These are phyloP conservation scores for Trichoderma asperellum DNA, from an alignment of 2,329 filamentous ascomycete species.

Conservation along the genomic window DNA sequence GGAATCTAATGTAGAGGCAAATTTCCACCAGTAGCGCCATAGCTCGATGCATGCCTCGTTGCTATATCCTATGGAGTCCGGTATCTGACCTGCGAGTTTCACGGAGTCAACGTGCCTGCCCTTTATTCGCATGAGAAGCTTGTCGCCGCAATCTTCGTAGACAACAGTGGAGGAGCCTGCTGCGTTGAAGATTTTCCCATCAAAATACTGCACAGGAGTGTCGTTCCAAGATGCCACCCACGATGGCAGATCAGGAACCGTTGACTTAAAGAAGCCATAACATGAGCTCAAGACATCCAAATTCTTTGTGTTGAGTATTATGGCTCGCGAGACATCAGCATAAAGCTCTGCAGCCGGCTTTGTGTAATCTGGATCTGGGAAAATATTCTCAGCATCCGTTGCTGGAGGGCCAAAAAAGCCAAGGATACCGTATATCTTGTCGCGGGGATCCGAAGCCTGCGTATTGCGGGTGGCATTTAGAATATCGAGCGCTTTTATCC, in stretches of 20 bases:
- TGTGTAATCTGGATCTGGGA: slow-evolving; percentile 11
- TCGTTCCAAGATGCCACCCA: slow-evolving; percentile 22
- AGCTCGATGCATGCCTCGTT: slow-evolving; percentile 7
- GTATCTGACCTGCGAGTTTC: neutral
- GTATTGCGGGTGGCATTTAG: slow-evolving; percentile 14
- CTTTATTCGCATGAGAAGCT: slow-evolving; percentile 7
- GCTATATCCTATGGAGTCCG: slow-evolving; percentile 5
- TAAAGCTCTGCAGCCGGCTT: slow-evolving; percentile 12
- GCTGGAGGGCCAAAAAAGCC: slow-evolving; percentile 5
- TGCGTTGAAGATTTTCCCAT: neutral
- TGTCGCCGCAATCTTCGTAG: slow-evolving; percentile 2
- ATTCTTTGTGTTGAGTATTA: slow-evolving; percentile 4
- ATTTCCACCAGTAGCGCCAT: slow-evolving; percentile 21
- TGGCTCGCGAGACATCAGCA: slow-evolving; percentile 16
- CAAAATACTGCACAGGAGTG: slow-evolving; percentile 17
- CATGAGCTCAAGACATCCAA: slow-evolving; percentile 17
- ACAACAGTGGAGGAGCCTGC: neutral
- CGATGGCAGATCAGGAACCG: neutral
- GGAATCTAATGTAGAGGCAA: neutral
- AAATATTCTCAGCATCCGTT: slow-evolving; percentile 15
- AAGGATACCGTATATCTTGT: slow-evolving; percentile 25
- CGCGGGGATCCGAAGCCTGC: slow-evolving; percentile 10
- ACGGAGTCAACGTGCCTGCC: slow-evolving; percentile 7
- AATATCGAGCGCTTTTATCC: slow-evolving; percentile 10
- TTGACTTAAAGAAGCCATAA: slow-evolving; percentile 6